phyloP scores from a whole-genome alignment of 1,139 yeast species.

The Protomyces arabidopsidicola region DNA sequence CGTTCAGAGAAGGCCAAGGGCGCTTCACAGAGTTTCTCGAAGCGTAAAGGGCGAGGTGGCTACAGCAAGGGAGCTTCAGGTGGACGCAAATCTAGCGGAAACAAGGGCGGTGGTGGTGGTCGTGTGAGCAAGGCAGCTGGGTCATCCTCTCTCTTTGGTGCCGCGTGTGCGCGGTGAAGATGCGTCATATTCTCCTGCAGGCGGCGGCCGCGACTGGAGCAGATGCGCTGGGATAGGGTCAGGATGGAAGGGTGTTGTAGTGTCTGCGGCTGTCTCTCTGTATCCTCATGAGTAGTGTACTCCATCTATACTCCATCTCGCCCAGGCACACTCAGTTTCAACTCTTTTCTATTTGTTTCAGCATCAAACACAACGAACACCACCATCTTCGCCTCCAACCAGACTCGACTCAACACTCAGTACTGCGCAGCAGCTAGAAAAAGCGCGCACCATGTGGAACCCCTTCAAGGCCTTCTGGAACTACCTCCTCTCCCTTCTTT shows the following conservation, averaged over 20 bases:
- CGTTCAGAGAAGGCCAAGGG: background rate
- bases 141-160: background rate
- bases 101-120: constrained; percentile 5
- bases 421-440: too few species aligned
- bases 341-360: too few species aligned
- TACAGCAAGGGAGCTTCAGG: background rate
- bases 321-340: too few species aligned
- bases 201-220: too few species aligned
- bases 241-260: too few species aligned
- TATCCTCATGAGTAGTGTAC: too few species aligned
- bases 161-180: background rate
- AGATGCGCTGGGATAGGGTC: too few species aligned
- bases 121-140: background rate
- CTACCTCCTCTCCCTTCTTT: constrained; percentile 18
- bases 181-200: background rate
- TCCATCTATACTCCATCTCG: too few species aligned
- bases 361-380: background rate
- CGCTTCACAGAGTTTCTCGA: background rate
- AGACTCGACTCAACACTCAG: background rate
- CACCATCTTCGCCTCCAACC: background rate
- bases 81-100: background rate
- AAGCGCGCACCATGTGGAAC: constrained; percentile 11
- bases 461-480: constrained; percentile 21
- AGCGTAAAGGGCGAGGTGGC: background rate
- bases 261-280: too few species aligned